Conservation (phyloP, 257 asterid species). For the Striga asiatica region DNA sequence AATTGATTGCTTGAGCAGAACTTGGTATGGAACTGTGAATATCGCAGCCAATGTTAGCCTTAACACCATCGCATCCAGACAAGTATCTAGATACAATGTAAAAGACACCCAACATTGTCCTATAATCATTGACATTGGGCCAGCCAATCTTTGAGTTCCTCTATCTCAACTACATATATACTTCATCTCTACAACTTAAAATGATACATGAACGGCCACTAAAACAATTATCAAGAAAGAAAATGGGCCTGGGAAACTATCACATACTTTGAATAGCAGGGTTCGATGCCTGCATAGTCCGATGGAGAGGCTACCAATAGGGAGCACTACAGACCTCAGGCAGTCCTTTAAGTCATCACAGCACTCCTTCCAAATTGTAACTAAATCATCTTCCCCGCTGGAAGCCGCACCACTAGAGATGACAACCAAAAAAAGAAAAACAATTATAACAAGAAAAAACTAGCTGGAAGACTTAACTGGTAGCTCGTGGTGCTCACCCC, state of each 20-base stretch:
- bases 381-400: conserved; percentile 59
- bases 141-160: no score
- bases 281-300: conserved; percentile 89
- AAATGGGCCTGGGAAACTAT: no score
- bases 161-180: no score
- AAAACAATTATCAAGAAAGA: no score
- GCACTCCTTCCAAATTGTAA: conserved; percentile 64
- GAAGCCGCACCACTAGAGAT: conserved; percentile 58
- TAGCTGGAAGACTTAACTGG: conserved; percentile 8
- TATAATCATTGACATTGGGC: no score
- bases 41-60: not conserved
- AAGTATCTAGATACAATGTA: no score
- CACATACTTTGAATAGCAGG: conserved; percentile 76
- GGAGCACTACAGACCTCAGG: conserved; percentile 71
- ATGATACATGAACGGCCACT: no score
- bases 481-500: conserved; percentile 64
- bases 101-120: no score
- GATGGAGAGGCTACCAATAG: conserved; percentile 63
- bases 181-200: no score
- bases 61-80: no score
- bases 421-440: conserved; percentile 25
- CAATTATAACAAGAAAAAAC: conserved; percentile 18
- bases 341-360: conserved; percentile 71
- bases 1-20: no score
- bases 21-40: not conserved